A percentile compares a stretch with the other conserved stretches of the same genome.
phyloP scores from a whole-genome alignment of 78 protist genomes.

The Dictyostelium citrinum region DNA sequence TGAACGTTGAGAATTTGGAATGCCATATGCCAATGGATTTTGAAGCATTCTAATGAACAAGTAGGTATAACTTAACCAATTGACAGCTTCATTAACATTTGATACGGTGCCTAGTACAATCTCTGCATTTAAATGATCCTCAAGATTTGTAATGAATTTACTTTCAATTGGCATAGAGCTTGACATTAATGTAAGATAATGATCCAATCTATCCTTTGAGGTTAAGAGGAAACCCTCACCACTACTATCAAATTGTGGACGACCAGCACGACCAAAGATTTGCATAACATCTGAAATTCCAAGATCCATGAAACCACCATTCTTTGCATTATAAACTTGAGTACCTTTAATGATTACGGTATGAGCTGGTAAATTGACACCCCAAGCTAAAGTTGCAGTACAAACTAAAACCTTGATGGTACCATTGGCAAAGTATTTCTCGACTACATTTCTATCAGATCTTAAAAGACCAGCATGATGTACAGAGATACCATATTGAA shows the following conservation, averaged over 20 bases:
- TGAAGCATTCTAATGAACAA: slow-evolving; percentile 92
- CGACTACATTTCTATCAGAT: slow-evolving; percentile 94
- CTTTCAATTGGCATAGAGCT: slow-evolving; percentile 93
- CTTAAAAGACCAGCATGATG: slow-evolving; percentile 99
- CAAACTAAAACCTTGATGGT: slow-evolving; percentile 87
- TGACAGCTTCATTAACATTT: slow-evolving; percentile 91
- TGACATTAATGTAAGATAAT: slow-evolving; percentile 86
- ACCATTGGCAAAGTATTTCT: slow-evolving; percentile 92
- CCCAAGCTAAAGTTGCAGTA: slow-evolving; percentile 99
- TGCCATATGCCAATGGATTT: slow-evolving; percentile 96
- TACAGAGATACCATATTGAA: slow-evolving; percentile 84
- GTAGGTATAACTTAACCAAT: slow-evolving; percentile 98
- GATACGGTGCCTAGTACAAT: slow-evolving; percentile 98
- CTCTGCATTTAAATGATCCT: slow-evolving; percentile 98
- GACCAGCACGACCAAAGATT: slow-evolving; percentile 99
- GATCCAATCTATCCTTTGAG: slow-evolving; percentile 84
- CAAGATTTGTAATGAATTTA: slow-evolving; percentile 67
- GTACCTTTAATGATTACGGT: slow-evolving; percentile 98
- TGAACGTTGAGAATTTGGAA: slow-evolving; percentile 43
- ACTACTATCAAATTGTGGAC: slow-evolving; percentile 98
- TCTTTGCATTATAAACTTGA: slow-evolving; percentile 86
- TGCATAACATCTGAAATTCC: slow-evolving; percentile 97
- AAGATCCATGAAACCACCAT: slow-evolving; percentile 92
- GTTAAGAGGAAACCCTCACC: slow-evolving; percentile 98
- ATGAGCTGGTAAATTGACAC: slow-evolving; percentile 99